Percentiles rank a stretch among this genome's conserved stretches.
Conservation (phyloP, 345 rosid genomes). For the Camelina hispida region DNA sequence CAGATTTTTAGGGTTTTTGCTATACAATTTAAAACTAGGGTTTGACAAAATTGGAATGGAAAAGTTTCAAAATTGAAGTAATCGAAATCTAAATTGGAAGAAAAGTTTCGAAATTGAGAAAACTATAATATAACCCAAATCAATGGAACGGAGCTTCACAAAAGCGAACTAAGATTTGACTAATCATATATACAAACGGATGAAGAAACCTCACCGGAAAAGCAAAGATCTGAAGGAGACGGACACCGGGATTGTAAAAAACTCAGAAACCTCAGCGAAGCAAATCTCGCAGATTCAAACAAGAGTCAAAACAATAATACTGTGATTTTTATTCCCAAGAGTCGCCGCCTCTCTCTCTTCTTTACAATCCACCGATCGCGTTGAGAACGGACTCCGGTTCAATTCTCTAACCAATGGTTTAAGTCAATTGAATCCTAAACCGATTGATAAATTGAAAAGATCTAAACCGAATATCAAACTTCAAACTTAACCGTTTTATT, state of each 20-base stretch:
- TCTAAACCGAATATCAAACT: not conserved
- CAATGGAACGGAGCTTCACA: not conserved
- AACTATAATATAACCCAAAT: not conserved
- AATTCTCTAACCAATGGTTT: slow-evolving; percentile 8
- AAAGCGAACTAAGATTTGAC: not conserved
- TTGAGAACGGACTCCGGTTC: not conserved
- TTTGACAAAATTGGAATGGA: not conserved
- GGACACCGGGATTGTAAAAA: not conserved
- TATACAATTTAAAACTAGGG: not conserved
- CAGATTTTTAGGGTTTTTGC: no score
- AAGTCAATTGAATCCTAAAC: not conserved
- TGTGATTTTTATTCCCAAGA: not conserved
- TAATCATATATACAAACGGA: not conserved
- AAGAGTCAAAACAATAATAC: not conserved
- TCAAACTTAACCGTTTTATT: no score
- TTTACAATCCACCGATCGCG: not conserved
- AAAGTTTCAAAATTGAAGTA: no score
- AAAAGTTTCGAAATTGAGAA: not conserved
- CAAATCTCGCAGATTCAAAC: not conserved
- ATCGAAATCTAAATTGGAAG: no score
- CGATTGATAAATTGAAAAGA: not conserved
- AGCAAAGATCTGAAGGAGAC: slow-evolving; percentile 20
- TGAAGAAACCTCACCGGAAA: slow-evolving; percentile 28
- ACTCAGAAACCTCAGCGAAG: not conserved
- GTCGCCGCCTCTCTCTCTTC: not conserved